These are phyloP conservation scores for Dioscorea alata DNA, from an alignment of 106 monocot genomes.

Conservation along the genomic window DNA sequence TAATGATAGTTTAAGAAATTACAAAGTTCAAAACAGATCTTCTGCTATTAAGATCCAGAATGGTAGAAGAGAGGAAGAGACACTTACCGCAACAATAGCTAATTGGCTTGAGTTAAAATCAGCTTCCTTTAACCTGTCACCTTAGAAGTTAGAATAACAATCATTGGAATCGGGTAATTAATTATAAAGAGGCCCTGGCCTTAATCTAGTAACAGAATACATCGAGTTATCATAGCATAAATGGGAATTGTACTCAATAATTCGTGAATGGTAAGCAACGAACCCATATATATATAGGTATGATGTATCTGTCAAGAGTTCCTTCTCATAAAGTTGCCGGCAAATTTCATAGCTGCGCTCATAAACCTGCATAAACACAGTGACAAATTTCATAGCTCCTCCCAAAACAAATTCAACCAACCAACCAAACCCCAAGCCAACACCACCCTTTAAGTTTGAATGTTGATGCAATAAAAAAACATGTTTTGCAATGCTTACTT, in stretches of 20 bases:
- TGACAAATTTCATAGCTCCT: neutral
- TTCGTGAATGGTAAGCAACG: neutral
- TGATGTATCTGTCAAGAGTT: slow-evolving; percentile 81
- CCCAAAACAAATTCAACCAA: too few species aligned
- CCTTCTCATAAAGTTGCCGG: slow-evolving; percentile 93
- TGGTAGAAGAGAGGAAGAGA: neutral
- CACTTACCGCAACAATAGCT: slow-evolving; percentile 69
- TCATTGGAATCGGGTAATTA: too few species aligned
- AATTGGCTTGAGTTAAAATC: slow-evolving; percentile 70
- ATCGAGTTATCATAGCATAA: too few species aligned
- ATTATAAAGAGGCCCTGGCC: too few species aligned
- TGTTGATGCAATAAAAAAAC: too few species aligned
- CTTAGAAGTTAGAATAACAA: neutral
- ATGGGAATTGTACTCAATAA: too few species aligned
- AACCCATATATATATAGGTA: slow-evolving; percentile 90
- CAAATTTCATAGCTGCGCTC: slow-evolving; percentile 76
- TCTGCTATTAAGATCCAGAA: too few species aligned
- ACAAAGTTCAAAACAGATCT: too few species aligned
- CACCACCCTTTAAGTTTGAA: too few species aligned
- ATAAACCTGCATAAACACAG: slow-evolving; percentile 49
- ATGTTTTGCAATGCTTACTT: neutral
- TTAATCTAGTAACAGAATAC: too few species aligned
- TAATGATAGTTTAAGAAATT: too few species aligned
- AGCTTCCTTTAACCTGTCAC: slow-evolving; percentile 59
- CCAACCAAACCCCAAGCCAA: too few species aligned